Percentiles rank a stretch among this genome's conserved stretches.
phyloP scores from a whole-genome alignment of 176 grass and related monocot genomes.

The Thalia dealbata region DNA sequence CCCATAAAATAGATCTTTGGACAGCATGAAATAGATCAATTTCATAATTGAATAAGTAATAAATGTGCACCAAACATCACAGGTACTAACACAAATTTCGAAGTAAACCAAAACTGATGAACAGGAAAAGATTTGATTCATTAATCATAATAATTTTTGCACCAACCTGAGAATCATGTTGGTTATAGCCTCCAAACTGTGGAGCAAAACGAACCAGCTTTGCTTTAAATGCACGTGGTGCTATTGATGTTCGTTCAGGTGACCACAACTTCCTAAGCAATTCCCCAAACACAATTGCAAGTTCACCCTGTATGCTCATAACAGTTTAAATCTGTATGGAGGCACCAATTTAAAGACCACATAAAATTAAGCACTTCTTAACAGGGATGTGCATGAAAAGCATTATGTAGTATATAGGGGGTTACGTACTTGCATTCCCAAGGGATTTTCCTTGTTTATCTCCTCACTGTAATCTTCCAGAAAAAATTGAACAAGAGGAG shows the following conservation, averaged over 20 bases:
- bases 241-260: slow-evolving; percentile 56
- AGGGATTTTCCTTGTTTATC: slow-evolving; percentile 95
- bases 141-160: background rate
- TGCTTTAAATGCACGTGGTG: slow-evolving; percentile 77
- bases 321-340: background rate
- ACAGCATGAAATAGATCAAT: too few relatives aligned
- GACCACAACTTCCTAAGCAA: slow-evolving; percentile 84
- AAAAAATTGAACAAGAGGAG: slow-evolving; percentile 81
- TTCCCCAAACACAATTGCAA: slow-evolving; percentile 85
- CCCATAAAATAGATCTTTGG: too few relatives aligned
- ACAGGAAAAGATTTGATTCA: background rate
- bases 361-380: slow-evolving; percentile 1
- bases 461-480: slow-evolving; percentile 70
- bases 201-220: slow-evolving; percentile 94
- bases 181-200: slow-evolving; percentile 98
- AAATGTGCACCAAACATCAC: background rate
- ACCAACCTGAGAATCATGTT: slow-evolving; percentile 98
- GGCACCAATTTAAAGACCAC: slow-evolving; percentile 1
- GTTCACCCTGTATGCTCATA: slow-evolving; percentile 57
- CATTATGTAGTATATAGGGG: background rate
- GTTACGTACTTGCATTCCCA: slow-evolving; percentile 71
- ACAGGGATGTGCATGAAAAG: background rate
- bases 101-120: background rate
- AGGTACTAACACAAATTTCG: background rate
- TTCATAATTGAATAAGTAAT: background rate